These are phyloP conservation scores for Colletotrichum ledebouriae DNA, from an alignment of 2,329 filamentous ascomycete genomes.

Conservation along the genomic window DNA sequence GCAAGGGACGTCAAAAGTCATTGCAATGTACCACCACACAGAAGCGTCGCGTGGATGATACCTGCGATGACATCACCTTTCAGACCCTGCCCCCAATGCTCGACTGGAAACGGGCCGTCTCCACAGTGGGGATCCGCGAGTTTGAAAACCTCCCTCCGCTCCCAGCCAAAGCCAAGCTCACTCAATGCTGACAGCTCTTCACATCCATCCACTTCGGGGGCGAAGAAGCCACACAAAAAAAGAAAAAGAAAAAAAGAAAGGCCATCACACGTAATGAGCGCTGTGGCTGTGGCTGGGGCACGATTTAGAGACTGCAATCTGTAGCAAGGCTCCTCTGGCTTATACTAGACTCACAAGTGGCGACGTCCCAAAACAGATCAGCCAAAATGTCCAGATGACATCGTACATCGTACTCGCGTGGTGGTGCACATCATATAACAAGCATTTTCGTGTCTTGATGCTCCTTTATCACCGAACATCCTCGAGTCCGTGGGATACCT, in stretches of 20 bases:
- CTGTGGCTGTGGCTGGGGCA: too few species aligned
- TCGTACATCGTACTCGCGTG: conserved; percentile 11
- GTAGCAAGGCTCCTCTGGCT: too few species aligned
- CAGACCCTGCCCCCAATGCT: conserved; percentile 20
- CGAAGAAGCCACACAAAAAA: too few species aligned
- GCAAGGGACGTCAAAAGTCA: neutral
- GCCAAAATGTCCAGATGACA: conserved; percentile 9
- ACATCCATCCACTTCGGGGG: too few species aligned
- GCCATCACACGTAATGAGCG: too few species aligned
- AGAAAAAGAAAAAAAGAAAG: too few species aligned
- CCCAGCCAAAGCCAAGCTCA: conserved; percentile 1
- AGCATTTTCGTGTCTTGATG: neutral
- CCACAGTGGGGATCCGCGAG: conserved; percentile 7
- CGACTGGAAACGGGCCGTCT: conserved; percentile 36
- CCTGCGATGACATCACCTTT: conserved; percentile 1
- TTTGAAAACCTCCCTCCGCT: conserved; percentile 28
- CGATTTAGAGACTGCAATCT: too few species aligned
- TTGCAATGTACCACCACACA: neutral
- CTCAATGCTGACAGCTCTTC: too few species aligned
- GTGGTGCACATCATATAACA: conserved; percentile 21
- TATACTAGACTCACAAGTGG: neutral
- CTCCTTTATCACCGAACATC: neutral
- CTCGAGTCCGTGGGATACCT: neutral
- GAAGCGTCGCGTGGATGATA: neutral
- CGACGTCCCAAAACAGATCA: conserved; percentile 6